Conservation (phyloP, 2,329 filamentous ascomycete genomes). For the Septoria linicola region DNA sequence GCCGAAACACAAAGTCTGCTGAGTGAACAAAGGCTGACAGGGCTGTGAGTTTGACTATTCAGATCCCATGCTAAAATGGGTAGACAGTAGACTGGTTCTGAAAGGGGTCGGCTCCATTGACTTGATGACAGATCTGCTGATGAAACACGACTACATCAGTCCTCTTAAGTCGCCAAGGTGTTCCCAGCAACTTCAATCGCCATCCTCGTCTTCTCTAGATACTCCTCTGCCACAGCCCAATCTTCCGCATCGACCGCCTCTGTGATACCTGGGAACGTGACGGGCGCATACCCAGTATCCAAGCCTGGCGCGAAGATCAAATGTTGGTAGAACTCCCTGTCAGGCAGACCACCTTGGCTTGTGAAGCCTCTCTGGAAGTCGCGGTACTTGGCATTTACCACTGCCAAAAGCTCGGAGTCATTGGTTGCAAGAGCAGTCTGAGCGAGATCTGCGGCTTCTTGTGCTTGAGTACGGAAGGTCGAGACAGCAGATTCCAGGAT, state of each 20-base stretch:
- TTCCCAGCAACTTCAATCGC: neutral
- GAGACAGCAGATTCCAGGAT: conserved; percentile 29
- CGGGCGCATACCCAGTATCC: conserved; percentile 65
- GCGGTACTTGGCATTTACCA: conserved; percentile 47
- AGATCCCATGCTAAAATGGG: too few relatives aligned
- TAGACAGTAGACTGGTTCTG: too few relatives aligned
- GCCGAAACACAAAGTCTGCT: too few relatives aligned
- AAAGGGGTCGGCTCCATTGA: too few relatives aligned
- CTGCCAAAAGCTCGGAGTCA: conserved; percentile 36
- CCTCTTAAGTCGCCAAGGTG: neutral
- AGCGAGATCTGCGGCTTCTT: conserved; percentile 25
- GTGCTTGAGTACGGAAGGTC: conserved; percentile 52
- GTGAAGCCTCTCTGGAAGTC: conserved; percentile 50
- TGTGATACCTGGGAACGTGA: conserved; percentile 60
- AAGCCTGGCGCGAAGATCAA: conserved; percentile 50
- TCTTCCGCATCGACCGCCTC: conserved; percentile 46
- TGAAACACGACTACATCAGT: too few relatives aligned
- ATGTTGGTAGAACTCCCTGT: conserved; percentile 48
- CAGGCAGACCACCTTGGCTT: conserved; percentile 47
- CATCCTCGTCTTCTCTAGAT: conserved; percentile 23
- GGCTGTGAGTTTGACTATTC: too few relatives aligned
- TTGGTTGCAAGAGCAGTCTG: conserved; percentile 21
- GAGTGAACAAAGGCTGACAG: too few relatives aligned
- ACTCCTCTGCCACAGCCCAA: conserved; percentile 21
- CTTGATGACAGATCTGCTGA: too few relatives aligned